Conservation (phyloP, 768 basidiomycete genomes). For the Chalciporus sphaerocephalus region DNA sequence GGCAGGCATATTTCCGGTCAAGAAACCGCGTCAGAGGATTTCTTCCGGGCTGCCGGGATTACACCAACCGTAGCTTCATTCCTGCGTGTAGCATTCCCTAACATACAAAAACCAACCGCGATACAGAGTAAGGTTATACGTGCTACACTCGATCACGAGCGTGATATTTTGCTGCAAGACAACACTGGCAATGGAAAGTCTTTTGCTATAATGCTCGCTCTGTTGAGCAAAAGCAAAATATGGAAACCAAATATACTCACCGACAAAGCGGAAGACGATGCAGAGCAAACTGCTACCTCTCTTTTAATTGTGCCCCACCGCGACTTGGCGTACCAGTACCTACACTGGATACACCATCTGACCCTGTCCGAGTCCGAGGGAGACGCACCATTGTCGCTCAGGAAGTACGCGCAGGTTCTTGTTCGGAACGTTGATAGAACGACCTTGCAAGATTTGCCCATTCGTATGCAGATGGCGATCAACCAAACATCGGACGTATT, state of each 20-base stretch:
- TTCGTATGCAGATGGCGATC: slow-evolving; percentile 29
- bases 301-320: slow-evolving; percentile 69
- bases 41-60: slow-evolving; percentile 54
- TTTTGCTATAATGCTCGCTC: slow-evolving; percentile 62
- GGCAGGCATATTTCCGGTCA: slow-evolving; percentile 8
- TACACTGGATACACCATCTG: slow-evolving; percentile 60
- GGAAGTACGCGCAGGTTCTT: slow-evolving; percentile 54
- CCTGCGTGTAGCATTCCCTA: slow-evolving; percentile 57
- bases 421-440: slow-evolving; percentile 45
- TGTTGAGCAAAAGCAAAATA: slow-evolving; percentile 53
- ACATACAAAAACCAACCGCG: slow-evolving; percentile 52
- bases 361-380: slow-evolving; percentile 30
- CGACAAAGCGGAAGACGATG: slow-evolving; percentile 17
- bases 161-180: slow-evolving; percentile 65
- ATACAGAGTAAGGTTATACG: slow-evolving; percentile 60
- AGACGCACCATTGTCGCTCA: slow-evolving; percentile 32
- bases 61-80: slow-evolving; percentile 45
- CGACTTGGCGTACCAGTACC: slow-evolving; percentile 64
- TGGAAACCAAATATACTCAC: slow-evolving; percentile 13
- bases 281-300: slow-evolving; percentile 40
- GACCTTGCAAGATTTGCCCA: slow-evolving; percentile 15
- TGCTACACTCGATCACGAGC: slow-evolving; percentile 49
- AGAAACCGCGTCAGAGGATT: slow-evolving; percentile 1
- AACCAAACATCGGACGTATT: slow-evolving; percentile 30
- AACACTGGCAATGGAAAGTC: slow-evolving; percentile 82